These are phyloP conservation scores for Oxyria digyna DNA, from an alignment of 148 eudicot genomes.

Conservation along the genomic window DNA sequence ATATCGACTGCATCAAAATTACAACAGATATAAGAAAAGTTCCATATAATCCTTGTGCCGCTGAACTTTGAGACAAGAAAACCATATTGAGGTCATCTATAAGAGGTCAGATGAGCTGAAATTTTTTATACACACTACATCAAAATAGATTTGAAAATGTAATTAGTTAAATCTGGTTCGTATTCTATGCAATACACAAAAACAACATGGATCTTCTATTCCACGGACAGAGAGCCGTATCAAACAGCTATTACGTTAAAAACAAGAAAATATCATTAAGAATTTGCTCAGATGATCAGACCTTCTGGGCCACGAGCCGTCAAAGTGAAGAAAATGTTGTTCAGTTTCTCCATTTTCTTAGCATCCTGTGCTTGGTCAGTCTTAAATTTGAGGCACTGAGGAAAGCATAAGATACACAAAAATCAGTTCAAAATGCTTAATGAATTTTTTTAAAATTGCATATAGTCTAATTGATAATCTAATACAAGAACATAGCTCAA, in stretches of 20 bases:
- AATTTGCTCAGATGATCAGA: constrained; percentile 12
- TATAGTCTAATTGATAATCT: neutral
- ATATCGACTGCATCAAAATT: constrained; percentile 49
- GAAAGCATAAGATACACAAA: constrained; percentile 4
- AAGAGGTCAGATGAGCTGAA: neutral
- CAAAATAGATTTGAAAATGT: neutral
- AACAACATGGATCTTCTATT: neutral
- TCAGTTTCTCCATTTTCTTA: constrained; percentile 90
- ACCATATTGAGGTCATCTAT: neutral
- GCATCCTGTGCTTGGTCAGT: constrained; percentile 94
- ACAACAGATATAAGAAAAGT: neutral
- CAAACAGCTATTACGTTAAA: neutral
- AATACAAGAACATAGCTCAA: neutral
- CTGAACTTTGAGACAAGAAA: neutral
- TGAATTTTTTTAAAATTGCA: neutral
- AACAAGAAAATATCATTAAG: neutral
- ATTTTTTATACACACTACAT: neutral
- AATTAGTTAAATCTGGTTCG: neutral
- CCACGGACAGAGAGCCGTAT: neutral
- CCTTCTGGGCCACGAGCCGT: constrained; percentile 99
- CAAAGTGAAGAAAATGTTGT: constrained; percentile 72
- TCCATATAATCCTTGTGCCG: neutral
- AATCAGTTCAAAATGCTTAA: neutral
- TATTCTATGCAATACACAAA: neutral
- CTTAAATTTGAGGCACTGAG: constrained; percentile 91